Evolutionary conservation across 441 rosid species (phyloP).

Genomic region (Theobroma grandiflorum): DNA sequence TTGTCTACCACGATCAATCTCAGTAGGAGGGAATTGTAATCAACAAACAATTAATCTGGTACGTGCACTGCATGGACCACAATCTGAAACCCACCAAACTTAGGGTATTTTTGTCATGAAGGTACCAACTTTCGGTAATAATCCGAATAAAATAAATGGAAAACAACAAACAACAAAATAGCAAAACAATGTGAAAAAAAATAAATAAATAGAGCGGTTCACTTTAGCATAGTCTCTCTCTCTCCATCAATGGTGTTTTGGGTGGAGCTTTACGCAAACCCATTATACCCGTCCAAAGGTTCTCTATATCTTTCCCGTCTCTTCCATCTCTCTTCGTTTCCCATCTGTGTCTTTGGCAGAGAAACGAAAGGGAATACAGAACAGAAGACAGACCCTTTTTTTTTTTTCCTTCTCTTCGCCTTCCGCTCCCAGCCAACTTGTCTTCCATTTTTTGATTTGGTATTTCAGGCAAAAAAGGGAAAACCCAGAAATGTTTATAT

Average conservation of each 20-base stretch:
- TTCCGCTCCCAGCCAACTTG: neutral
- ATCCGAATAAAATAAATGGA: neutral
- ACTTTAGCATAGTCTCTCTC: slow-evolving; percentile 20
- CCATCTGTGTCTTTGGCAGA: neutral
- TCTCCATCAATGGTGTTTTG: slow-evolving; percentile 34
- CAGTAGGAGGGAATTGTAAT: neutral
- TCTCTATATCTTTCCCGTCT: neutral
- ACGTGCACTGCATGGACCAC: neutral
- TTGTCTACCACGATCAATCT: neutral
- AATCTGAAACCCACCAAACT: neutral
- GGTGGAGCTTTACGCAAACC: slow-evolving; percentile 60
- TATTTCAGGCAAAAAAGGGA: neutral
- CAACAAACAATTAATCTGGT: neutral
- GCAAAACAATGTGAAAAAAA: neutral
- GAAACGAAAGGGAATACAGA: neutral
- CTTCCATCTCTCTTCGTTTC: neutral
- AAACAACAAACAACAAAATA: neutral
- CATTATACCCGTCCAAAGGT: slow-evolving; percentile 32
- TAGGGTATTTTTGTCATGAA: slow-evolving; percentile 10
- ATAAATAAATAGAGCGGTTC: neutral
- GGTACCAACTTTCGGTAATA: neutral
- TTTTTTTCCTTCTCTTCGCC: neutral
- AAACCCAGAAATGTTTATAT: neutral
- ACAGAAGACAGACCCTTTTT: neutral
- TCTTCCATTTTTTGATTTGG: neutral